A percentile compares a stretch with the other conserved stretches of the same genome.
phyloP scores from a whole-genome alignment of 192 early-diverging fungal genomes.

The Piromyces finnis region DNA sequence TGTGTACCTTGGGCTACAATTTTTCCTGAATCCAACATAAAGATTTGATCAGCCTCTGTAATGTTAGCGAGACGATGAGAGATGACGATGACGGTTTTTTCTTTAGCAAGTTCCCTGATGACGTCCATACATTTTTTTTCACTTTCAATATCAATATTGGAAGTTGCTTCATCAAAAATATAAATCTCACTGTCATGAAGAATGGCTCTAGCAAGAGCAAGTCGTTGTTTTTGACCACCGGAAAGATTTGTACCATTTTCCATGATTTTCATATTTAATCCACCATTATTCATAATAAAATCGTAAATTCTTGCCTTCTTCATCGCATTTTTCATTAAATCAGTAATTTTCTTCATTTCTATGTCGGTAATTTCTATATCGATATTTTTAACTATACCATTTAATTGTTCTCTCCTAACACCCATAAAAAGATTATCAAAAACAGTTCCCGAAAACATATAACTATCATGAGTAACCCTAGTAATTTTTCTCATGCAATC shows the following conservation, averaged over 20 bases:
- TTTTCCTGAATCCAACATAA: background rate
- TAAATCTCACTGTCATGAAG: slow-evolving; percentile 47
- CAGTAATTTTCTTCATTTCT: too few species aligned
- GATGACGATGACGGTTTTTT: background rate
- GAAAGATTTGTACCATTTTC: slow-evolving; percentile 6
- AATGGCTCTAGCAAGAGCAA: slow-evolving; percentile 71
- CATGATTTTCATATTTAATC: background rate
- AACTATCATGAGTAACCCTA: background rate
- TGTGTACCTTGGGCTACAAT: background rate
- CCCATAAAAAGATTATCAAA: background rate
- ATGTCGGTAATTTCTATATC: too few species aligned
- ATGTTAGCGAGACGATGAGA: background rate
- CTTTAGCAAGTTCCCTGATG: background rate
- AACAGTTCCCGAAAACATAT: background rate
- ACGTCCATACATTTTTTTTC: background rate
- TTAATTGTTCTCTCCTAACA: background rate
- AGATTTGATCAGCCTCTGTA: background rate
- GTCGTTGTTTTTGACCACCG: slow-evolving; percentile 80
- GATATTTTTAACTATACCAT: too few species aligned
- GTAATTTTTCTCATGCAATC: background rate
- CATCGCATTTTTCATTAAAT: background rate
- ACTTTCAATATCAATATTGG: slow-evolving; percentile 66
- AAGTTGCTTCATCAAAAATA: slow-evolving; percentile 75
- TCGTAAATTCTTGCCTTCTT: background rate
- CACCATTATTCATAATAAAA: background rate